phyloP scores from a whole-genome alignment of 495 filamentous ascomycete species.

The Trichocladium uniseriatum region DNA sequence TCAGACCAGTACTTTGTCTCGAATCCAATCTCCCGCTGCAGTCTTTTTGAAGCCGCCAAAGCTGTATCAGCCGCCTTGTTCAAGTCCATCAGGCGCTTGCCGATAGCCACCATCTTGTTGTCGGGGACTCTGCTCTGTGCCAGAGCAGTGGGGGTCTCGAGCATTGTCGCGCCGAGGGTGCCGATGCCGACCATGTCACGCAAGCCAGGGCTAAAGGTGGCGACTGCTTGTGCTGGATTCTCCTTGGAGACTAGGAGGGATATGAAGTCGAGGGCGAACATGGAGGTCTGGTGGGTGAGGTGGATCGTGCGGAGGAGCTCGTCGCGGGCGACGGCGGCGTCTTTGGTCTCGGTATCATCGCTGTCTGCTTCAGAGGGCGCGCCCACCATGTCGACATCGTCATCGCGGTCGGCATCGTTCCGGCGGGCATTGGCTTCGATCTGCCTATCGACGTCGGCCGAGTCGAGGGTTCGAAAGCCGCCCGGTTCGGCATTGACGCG shows the following conservation, averaged over 20 bases:
- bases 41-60: constrained; percentile 57
- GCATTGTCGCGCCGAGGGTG: constrained; percentile 61
- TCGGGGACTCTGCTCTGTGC: constrained; percentile 47
- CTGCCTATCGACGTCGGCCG: constrained; percentile 45
- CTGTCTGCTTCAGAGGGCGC: constrained; percentile 29
- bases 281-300: constrained; percentile 24
- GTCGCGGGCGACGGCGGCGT: constrained; percentile 36
- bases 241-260: constrained; percentile 79
- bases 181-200: constrained; percentile 62
- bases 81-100: constrained; percentile 70
- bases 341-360: constrained; percentile 30
- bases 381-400: constrained; percentile 20
- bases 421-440: constrained; percentile 43
- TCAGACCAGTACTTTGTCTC: constrained; percentile 88
- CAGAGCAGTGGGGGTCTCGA: constrained; percentile 49
- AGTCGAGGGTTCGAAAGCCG: constrained; percentile 60
- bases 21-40: constrained; percentile 64
- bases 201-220: constrained; percentile 58
- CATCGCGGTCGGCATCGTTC: constrained; percentile 19
- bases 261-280: constrained; percentile 57
- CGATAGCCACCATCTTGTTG: constrained; percentile 52
- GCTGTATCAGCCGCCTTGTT: constrained; percentile 65
- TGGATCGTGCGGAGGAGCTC: constrained; percentile 46
- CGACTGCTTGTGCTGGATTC: constrained; percentile 53
- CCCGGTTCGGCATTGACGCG: constrained; percentile 68